Evolutionary conservation across 768 basidiomycete species (phyloP), one percentile per base, ranked within the genome.

Genomic region (Chalciporus chontae): DNA sequence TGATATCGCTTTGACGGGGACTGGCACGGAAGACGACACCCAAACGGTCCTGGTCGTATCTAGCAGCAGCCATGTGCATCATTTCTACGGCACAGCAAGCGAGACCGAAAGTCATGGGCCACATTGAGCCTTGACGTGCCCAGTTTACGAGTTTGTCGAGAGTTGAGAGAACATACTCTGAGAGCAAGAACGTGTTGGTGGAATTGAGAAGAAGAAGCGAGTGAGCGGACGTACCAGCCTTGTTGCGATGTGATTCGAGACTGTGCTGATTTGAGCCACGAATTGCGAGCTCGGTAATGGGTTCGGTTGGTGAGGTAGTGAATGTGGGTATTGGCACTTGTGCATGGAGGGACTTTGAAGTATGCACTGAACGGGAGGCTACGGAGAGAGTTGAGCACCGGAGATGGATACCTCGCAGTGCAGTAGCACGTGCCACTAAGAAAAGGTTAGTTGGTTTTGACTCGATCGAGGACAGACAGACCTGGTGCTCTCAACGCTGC

Each of bases 41-140:
- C 27, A 99, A 76, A 53, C 96, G 83, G 69, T 99, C 96, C 69
- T 98, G 96, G 70, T 99, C 96, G 69, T 98, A 99, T 50, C 96
- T 85, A 15, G 96, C 91, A 37, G 96, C 94, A 43, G 96, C 96
- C 94, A 98, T 95, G 75, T 99, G 96, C 94, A 96, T 97, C 89
- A 92, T 91, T 74, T 99, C 96, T 27, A 99, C 96, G 19, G 96
- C 96, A 69, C 96, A 99, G 70, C 96, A 99, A 5, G 96, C 96
- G 45, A 99, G 81, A 73, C 95, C 92, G 69, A 90, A 94, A 43
- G 94, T 97, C 94, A 98, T 97, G 9, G 96, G 96, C 96, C 96
- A 98, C 84, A 97, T 95, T 36, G 93, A 95, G 51, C 95, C 87
- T 72, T 98, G 95, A 47, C 94, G 76, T 8, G 87, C 95, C 96